Evolutionary conservation across 2,329 filamentous ascomycete species (phyloP).

Genomic region (Xylaria arbuscula): DNA sequence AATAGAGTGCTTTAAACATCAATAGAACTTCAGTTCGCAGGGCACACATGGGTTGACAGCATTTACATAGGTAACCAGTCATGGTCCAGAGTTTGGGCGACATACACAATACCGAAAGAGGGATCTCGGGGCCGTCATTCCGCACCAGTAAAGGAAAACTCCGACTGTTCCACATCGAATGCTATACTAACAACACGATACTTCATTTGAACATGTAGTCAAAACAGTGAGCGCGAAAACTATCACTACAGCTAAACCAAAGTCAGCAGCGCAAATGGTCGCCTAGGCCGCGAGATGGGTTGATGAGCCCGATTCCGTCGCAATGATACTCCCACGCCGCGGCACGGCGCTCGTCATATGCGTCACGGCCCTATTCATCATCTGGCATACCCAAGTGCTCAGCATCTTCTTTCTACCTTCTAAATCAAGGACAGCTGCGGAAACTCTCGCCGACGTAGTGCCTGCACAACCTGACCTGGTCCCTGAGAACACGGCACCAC

Average conservation of each 20-base stretch:
- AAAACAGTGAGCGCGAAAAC: background rate
- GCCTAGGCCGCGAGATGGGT: background rate
- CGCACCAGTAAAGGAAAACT: slow-evolving; percentile 14
- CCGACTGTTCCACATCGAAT: slow-evolving; percentile 4
- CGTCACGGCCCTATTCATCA: slow-evolving; percentile 7
- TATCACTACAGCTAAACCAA: background rate
- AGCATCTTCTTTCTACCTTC: background rate
- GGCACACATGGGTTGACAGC: background rate
- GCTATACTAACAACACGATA: background rate
- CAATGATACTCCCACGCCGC: slow-evolving; percentile 26
- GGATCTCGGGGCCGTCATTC: slow-evolving; percentile 33
- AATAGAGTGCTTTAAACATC: background rate
- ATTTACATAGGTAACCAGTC: background rate
- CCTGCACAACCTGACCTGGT: slow-evolving; percentile 4
- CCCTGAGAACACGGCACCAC: background rate
- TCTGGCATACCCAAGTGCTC: slow-evolving; percentile 30
- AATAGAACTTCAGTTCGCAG: background rate
- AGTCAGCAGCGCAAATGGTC: background rate
- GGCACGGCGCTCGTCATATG: slow-evolving; percentile 9
- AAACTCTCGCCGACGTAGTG: background rate
- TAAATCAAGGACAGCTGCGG: background rate
- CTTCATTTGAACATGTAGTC: background rate
- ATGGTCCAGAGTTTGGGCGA: background rate
- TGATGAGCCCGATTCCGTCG: slow-evolving; percentile 1
- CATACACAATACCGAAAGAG: slow-evolving; percentile 14